phyloP scores from a whole-genome alignment of 306 rosid genomes.

The Pterocarpus santalinus region DNA sequence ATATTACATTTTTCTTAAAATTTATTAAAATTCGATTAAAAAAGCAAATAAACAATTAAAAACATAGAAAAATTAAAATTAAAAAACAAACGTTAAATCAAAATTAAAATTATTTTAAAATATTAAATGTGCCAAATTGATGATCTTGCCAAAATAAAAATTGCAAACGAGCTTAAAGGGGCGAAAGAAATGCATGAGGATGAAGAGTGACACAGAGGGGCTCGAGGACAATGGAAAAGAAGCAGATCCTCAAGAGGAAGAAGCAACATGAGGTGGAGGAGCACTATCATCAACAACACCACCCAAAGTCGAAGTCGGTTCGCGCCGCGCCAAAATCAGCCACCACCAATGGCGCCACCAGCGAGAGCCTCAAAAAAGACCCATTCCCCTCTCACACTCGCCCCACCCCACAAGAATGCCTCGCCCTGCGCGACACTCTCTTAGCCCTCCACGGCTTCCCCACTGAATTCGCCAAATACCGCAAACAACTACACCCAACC shows the following conservation, averaged over 20 bases:
- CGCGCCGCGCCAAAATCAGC: background rate
- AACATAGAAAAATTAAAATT: too few relatives aligned
- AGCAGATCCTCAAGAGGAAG: conserved; percentile 14
- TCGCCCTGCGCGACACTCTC: conserved; percentile 68
- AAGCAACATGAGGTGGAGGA: background rate
- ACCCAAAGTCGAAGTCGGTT: conserved; percentile 23
- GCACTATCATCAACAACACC: background rate
- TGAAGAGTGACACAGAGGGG: conserved; percentile 2
- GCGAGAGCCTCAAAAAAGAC: conserved; percentile 24
- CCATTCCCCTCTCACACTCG: conserved; percentile 68
- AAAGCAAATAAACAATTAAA: too few relatives aligned
- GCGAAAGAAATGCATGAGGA: too few relatives aligned
- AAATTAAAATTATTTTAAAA: too few relatives aligned
- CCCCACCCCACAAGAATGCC: conserved; percentile 66
- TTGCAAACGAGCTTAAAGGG: too few relatives aligned
- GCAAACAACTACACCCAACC: conserved; percentile 42
- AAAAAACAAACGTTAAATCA: too few relatives aligned
- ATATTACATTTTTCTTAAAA: too few relatives aligned
- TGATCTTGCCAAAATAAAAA: too few relatives aligned
- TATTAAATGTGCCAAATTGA: too few relatives aligned
- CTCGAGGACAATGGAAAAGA: background rate
- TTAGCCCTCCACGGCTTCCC: conserved; percentile 80
- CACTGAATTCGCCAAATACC: conserved; percentile 76
- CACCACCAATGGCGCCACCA: background rate
- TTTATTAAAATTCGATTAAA: too few relatives aligned